These are phyloP conservation scores for Rhynchosporium graminicola DNA, from an alignment of 2,329 filamentous ascomycete species.

Conservation along the genomic window DNA sequence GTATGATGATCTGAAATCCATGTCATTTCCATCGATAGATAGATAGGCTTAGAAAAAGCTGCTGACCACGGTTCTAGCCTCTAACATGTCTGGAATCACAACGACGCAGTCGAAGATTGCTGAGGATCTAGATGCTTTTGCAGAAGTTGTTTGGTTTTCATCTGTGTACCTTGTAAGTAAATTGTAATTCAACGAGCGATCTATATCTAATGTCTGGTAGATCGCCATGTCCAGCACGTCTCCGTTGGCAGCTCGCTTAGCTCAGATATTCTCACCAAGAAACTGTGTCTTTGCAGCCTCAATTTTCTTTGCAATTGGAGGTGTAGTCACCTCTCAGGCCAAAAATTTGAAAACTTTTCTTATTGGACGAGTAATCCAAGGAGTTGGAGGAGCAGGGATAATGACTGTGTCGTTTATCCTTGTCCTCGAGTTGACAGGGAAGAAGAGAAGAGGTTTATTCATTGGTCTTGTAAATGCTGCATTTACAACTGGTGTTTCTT, in stretches of 20 bases:
- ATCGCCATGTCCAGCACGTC: constrained; percentile 57
- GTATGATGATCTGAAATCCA: constrained; percentile 37
- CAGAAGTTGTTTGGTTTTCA: constrained; percentile 77
- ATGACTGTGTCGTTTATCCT: constrained; percentile 75
- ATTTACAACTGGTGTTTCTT: constrained; percentile 69
- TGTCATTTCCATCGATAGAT: background rate
- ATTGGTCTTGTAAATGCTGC: constrained; percentile 74
- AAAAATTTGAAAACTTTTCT: constrained; percentile 63
- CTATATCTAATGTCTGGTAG: constrained; percentile 2
- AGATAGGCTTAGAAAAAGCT: background rate
- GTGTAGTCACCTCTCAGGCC: constrained; percentile 64
- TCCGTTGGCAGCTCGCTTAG: constrained; percentile 70
- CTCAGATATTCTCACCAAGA: constrained; percentile 71
- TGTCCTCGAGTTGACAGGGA: constrained; percentile 70
- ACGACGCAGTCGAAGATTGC: constrained; percentile 79
- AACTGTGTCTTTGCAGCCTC: constrained; percentile 64
- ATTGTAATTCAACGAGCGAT: background rate
- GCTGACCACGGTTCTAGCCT: constrained; percentile 30
- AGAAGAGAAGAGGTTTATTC: constrained; percentile 68
- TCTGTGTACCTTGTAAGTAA: constrained; percentile 64
- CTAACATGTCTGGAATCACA: constrained; percentile 79
- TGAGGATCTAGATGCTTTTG: constrained; percentile 71
- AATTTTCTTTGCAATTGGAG: constrained; percentile 59
- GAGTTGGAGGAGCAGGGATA: constrained; percentile 69
- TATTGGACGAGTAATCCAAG: constrained; percentile 66